Base-by-base conservation (phyloP, 495 filamentous ascomycete genomes). In the Xylaria venustula region DNA sequence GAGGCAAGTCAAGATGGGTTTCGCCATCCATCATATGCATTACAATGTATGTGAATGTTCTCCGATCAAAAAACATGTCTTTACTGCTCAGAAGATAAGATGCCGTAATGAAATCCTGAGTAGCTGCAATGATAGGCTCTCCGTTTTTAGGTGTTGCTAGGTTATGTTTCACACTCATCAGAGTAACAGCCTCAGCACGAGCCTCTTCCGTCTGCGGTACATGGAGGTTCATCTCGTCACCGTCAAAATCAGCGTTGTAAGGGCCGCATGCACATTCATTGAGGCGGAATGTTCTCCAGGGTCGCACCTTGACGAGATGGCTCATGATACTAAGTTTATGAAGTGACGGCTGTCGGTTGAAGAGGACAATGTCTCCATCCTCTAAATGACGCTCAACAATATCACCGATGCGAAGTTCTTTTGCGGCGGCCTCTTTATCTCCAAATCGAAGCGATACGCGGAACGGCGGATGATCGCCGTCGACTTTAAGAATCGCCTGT, bases 231-330 rank as follows among this genome's bases (percentile, higher is more conserved):
- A 98, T 98, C 74, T 98, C 94, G 63, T 98, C 94, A 65, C 94
- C 94, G 67, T 98, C 94, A 70, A 98, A 98, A 86, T 98, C 94
- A 45, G 94, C 94, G 75, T 98, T 98, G 82, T 98, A 98, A 8
- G 94, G 94, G 44, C 91, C 93, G 71, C 94, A 98, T 7, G 95
- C 94, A 83, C 94, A 98, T 71, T 98, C 94, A 70, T 98, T 98
- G 52, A 98, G 81, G 46, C 94, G 88, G 75, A 98, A 98, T 0
- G 94, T 98, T 70, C 93, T 87, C 85, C 96, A 93, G 6, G 93
- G 94, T 50, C 95, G 88, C 49, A 98, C 85, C 71, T 95, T 97
- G 60, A 87, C 94, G 67, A 87, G 87, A 76, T 98, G 94, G 67
- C 88, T 90, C 70, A 98, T 90, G 72, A 98, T 98, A 83, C 90